A percentile compares a stretch with the other conserved stretches of the same genome.
phyloP scores from a whole-genome alignment of 2,329 filamentous ascomycete genomes.

The Macroventuria anomochaeta region DNA sequence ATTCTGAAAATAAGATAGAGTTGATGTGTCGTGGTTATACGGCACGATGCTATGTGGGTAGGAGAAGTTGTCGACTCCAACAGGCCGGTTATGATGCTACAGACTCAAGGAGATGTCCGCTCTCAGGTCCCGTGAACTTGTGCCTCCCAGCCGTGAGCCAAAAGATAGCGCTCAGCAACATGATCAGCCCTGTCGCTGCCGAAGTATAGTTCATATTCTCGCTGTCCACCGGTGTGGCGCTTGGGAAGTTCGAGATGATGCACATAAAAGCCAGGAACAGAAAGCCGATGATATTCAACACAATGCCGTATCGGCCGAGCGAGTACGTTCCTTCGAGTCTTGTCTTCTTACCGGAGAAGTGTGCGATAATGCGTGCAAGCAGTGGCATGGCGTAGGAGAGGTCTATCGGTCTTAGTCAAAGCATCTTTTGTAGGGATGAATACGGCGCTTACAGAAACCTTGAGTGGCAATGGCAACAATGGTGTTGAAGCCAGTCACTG shows the following conservation, averaged over 20 bases:
- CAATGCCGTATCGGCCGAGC: slow-evolving; percentile 54
- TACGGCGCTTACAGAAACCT: slow-evolving; percentile 57
- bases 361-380: slow-evolving; percentile 57
- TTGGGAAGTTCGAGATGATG: slow-evolving; percentile 65
- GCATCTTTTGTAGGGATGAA: not conserved
- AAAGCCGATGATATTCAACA: slow-evolving; percentile 59
- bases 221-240: slow-evolving; percentile 56
- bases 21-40: no score
- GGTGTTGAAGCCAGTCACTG: slow-evolving; percentile 62
- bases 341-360: slow-evolving; percentile 53
- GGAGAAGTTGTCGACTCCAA: no score
- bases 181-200: slow-evolving; percentile 62
- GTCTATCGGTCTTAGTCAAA: slow-evolving; percentile 43
- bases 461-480: slow-evolving; percentile 64
- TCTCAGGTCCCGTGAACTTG: slow-evolving; percentile 58
- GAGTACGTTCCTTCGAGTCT: slow-evolving; percentile 54
- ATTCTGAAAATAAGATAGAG: no score
- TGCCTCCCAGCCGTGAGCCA: slow-evolving; percentile 61
- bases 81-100: no score
- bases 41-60: no score
- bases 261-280: slow-evolving; percentile 61
- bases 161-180: slow-evolving; percentile 57
- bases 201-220: slow-evolving; percentile 66
- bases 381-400: slow-evolving; percentile 65
- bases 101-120: slow-evolving; percentile 22